phyloP scores from a whole-genome alignment of 1,139 yeast species.

The Debaryomyces coudertii region DNA sequence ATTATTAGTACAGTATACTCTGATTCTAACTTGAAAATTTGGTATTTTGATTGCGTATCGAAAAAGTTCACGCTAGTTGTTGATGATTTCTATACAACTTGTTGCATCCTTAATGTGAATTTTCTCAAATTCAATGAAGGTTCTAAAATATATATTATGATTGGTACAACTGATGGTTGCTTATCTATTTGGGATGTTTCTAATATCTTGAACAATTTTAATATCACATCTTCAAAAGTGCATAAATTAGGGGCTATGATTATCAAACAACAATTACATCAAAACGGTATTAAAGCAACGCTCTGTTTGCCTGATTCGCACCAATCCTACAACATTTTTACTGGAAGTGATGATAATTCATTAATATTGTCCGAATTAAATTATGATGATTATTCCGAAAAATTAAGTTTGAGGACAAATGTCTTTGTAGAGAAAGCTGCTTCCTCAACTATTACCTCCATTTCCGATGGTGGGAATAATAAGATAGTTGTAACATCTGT shows the following conservation, averaged over 20 bases:
- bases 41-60: slow-evolving; percentile 49
- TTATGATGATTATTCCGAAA: slow-evolving; percentile 16
- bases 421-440: slow-evolving; percentile 63
- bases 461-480: slow-evolving; percentile 33
- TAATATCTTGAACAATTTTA: slow-evolving; percentile 1
- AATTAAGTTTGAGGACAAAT: slow-evolving; percentile 24
- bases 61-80: slow-evolving; percentile 47
- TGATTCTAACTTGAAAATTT: slow-evolving; percentile 73
- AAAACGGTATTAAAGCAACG: slow-evolving; percentile 76
- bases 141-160: slow-evolving; percentile 38
- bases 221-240: background rate
- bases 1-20: slow-evolving; percentile 76
- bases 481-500: slow-evolving; percentile 60
- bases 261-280: slow-evolving; percentile 65
- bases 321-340: slow-evolving; percentile 40
- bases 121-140: slow-evolving; percentile 38
- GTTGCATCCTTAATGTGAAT: slow-evolving; percentile 71
- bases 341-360: slow-evolving; percentile 96
- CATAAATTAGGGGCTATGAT: slow-evolving; percentile 28
- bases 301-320: slow-evolving; percentile 17
- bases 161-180: slow-evolving; percentile 85
- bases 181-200: slow-evolving; percentile 63
- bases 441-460: slow-evolving; percentile 81
- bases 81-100: slow-evolving; percentile 61
- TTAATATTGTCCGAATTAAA: slow-evolving; percentile 49